Evolutionary conservation across 1,284 basidiomycete species (phyloP).

Genomic region (Puccinia triticina): DNA sequence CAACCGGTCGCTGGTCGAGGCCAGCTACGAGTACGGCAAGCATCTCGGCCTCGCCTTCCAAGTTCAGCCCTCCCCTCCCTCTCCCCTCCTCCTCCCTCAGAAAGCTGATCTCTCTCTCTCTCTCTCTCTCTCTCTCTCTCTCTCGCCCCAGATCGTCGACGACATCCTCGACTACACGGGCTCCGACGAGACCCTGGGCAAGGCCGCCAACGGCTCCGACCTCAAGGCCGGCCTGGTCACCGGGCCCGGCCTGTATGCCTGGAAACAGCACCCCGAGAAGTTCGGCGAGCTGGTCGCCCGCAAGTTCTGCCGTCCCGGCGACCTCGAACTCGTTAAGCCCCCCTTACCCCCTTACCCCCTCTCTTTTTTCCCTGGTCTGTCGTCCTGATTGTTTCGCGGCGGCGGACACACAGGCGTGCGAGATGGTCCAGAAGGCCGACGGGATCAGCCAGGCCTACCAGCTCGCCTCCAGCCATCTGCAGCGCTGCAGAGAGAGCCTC

Average conservation of each 20-base stretch:
- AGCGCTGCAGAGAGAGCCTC: constrained; percentile 73
- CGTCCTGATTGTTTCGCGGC: constrained; percentile 21
- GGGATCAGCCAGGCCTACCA: constrained; percentile 78
- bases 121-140: background rate
- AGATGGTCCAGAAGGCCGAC: constrained; percentile 73
- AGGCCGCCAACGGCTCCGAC: constrained; percentile 80
- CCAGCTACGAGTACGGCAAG: constrained; percentile 87
- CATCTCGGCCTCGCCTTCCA: constrained; percentile 93
- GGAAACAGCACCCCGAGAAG: constrained; percentile 82
- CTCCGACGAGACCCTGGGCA: constrained; percentile 69
- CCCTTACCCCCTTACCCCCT: constrained; percentile 35
- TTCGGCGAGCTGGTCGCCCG: constrained; percentile 76
- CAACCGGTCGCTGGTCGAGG: constrained; percentile 79
- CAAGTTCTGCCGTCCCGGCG: constrained; percentile 78
- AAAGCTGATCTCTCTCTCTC: background rate
- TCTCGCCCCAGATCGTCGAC: constrained; percentile 75
- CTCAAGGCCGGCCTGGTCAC: constrained; percentile 84
- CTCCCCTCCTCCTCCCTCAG: background rate
- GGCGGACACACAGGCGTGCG: constrained; percentile 67
- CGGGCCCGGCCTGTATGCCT: constrained; percentile 90
- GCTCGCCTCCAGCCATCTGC: constrained; percentile 77
- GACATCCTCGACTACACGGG: constrained; percentile 85
- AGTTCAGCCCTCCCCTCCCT: constrained; percentile 64
- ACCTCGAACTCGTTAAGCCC: constrained; percentile 72
- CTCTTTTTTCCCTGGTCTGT: background rate